phyloP scores from a whole-genome alignment of 768 basidiomycete genomes.

The Podaxis carcinomalis region DNA sequence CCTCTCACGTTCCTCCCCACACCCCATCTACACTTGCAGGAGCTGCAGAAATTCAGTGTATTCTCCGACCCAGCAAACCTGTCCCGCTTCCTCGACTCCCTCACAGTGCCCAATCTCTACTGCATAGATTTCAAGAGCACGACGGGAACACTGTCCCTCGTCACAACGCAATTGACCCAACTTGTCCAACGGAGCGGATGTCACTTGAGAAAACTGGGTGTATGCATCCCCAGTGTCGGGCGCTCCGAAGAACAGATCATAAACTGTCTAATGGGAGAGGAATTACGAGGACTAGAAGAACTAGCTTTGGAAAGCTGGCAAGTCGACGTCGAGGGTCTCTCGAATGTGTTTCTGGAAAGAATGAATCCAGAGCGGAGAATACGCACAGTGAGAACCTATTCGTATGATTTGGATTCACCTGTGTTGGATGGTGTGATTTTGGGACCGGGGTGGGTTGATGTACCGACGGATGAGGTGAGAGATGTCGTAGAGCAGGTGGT shows the following conservation, averaged over 20 bases:
- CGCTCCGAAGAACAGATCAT: conserved; percentile 6
- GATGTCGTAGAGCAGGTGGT: background rate
- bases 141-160: background rate
- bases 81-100: background rate
- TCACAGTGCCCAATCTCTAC: background rate
- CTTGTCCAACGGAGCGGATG: background rate
- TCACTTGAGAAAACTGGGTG: background rate
- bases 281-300: background rate
- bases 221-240: conserved; percentile 8
- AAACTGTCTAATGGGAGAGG: background rate
- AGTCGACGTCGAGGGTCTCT: conserved; percentile 6
- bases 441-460: background rate
- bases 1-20: background rate
- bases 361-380: conserved; percentile 12
- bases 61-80: conserved; percentile 8
- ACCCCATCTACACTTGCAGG: background rate
- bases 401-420: background rate
- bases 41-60: background rate
- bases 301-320: conserved; percentile 11
- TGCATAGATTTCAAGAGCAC: conserved; percentile 6
- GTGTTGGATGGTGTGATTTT: background rate
- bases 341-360: conserved; percentile 5
- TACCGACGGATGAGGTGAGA: conserved; percentile 4
- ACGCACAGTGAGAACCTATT: conserved; percentile 5
- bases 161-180: conserved; percentile 1